Conservation (phyloP, 2,329 filamentous ascomycete species). For the Aspergillus sp. region DNA sequence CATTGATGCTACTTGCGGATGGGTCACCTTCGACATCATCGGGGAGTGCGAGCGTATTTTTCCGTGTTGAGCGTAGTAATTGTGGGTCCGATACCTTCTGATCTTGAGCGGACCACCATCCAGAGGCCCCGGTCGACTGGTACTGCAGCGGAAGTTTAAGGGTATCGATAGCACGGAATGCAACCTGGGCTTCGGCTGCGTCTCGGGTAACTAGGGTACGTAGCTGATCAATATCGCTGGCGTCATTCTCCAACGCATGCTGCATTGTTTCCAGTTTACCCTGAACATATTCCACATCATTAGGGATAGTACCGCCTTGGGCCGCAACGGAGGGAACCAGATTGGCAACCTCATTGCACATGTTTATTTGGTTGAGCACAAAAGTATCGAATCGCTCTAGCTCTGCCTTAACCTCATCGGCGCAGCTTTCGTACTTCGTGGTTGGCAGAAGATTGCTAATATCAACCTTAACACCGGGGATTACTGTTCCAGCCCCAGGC, state of each 20-base stretch:
- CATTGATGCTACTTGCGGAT: constrained; percentile 45
- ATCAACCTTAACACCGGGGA: constrained; percentile 76
- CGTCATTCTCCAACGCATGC: constrained; percentile 62
- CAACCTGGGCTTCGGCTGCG: constrained; percentile 67
- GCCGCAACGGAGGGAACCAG: constrained; percentile 64
- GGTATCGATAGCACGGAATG: constrained; percentile 73
- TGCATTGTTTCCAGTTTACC: constrained; percentile 64
- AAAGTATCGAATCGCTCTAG: constrained; percentile 76
- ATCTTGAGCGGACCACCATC: constrained; percentile 43
- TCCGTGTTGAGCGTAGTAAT: constrained; percentile 40
- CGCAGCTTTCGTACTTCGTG: constrained; percentile 87
- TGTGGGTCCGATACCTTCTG: constrained; percentile 41
- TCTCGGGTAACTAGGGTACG: constrained; percentile 63
- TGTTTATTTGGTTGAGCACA: constrained; percentile 74
- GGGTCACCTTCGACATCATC: constrained; percentile 45
- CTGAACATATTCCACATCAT: constrained; percentile 64
- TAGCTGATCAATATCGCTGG: constrained; percentile 57
- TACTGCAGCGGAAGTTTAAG: constrained; percentile 68
- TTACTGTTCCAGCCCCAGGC: constrained; percentile 33
- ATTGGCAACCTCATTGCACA: constrained; percentile 73
- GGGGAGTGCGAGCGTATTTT: constrained; percentile 49
- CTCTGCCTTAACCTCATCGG: constrained; percentile 74
- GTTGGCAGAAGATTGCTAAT: constrained; percentile 76
- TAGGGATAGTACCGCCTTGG: constrained; percentile 63
- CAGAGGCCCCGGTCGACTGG: constrained; percentile 49